A percentile compares a stretch with the other conserved stretches of the same genome.
These are phyloP conservation scores for Picea abies DNA, from an alignment of 83 land plant genomes.

Conservation along the genomic window DNA sequence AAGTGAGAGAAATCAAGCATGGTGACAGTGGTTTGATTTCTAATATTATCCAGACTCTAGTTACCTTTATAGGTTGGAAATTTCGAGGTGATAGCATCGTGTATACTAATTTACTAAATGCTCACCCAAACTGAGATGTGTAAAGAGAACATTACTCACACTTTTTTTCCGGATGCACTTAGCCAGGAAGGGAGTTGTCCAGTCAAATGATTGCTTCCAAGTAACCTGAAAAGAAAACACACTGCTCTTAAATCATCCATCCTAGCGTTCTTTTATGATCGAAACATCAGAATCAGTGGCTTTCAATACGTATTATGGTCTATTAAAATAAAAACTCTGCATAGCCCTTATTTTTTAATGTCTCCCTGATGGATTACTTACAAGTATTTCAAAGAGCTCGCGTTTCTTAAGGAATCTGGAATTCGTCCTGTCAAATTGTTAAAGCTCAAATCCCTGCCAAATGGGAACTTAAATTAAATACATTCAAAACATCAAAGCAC, in stretches of 20 bases:
- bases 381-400: conserved; percentile 13
- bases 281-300: neutral
- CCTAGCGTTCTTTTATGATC: neutral
- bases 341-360: neutral
- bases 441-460: conserved; percentile 27
- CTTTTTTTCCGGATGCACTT: neutral
- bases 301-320: neutral
- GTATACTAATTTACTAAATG: neutral
- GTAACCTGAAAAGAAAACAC: conserved; percentile 1
- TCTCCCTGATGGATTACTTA: conserved; percentile 11
- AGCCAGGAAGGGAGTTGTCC: conserved; percentile 12
- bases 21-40: no score
- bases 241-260: neutral
- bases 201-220: conserved; percentile 4
- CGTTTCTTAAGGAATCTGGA: conserved; percentile 10
- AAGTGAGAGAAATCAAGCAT: no score
- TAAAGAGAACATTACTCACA: neutral
- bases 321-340: no score
- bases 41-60: no score
- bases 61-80: no score
- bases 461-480: neutral
- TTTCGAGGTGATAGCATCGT: no score
- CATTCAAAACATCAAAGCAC: neutral
- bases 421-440: conserved; percentile 30
- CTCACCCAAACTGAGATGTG: neutral